Conservation (phyloP, 2,329 filamentous ascomycete species). For the Paracoccidioides brasiliensis region DNA sequence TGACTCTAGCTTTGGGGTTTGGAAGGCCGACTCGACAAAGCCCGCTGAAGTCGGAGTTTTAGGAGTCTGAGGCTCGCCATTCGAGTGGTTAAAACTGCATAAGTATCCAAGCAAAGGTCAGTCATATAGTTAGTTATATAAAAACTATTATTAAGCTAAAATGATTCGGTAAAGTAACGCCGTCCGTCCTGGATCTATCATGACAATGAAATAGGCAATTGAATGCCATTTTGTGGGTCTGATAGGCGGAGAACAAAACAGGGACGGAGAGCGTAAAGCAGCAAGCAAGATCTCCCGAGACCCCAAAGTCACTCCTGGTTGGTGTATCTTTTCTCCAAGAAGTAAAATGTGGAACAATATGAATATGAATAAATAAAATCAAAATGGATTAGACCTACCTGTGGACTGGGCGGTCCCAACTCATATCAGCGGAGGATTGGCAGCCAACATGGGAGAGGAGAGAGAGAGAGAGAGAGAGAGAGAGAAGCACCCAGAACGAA, state of each 20-base stretch:
- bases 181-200: too few species aligned
- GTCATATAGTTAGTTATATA: background rate
- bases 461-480: too few species aligned
- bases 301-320: too few species aligned
- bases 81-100: constrained; percentile 34
- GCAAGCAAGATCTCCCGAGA: background rate
- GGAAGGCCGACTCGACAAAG: constrained; percentile 28
- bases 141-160: background rate
- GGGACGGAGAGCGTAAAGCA: background rate
- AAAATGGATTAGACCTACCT: constrained; percentile 27
- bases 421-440: constrained; percentile 31
- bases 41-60: constrained; percentile 31
- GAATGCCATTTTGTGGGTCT: background rate
- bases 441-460: constrained; percentile 24
- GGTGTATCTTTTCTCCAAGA: too few species aligned
- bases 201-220: too few species aligned
- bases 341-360: background rate
- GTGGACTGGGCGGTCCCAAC: constrained; percentile 35
- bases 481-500: too few species aligned
- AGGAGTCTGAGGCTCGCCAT: constrained; percentile 35
- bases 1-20: constrained; percentile 35
- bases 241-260: background rate
- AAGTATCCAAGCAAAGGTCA: constrained; percentile 18
- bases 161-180: background rate
- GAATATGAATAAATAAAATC: background rate